A percentile compares a stretch with the other conserved stretches of the same genome.
phyloP scores from a whole-genome alignment of 2,329 filamentous ascomycete genomes.

The Sclerotinia sclerotiorum region DNA sequence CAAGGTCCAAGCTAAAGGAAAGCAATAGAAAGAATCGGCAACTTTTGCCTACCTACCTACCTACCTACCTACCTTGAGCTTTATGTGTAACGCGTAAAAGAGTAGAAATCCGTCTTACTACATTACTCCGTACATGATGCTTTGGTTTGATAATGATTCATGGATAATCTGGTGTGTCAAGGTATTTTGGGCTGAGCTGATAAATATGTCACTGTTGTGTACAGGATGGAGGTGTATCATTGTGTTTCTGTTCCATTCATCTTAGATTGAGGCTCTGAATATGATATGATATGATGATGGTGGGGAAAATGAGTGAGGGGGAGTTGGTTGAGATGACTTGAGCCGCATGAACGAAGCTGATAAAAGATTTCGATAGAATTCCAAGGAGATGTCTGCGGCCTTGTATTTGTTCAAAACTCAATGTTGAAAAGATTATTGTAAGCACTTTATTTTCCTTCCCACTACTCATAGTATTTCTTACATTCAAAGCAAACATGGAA shows the following conservation, averaged over 20 bases:
- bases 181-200: neutral
- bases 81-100: neutral
- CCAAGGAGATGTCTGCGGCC: neutral
- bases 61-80: too few species aligned
- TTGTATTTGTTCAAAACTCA: neutral
- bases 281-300: neutral
- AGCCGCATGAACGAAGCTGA: neutral
- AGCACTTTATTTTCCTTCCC: neutral
- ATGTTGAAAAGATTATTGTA: neutral
- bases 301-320: neutral
- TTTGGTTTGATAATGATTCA: neutral
- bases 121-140: neutral
- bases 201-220: neutral
- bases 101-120: constrained; percentile 9
- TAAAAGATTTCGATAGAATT: neutral
- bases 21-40: neutral
- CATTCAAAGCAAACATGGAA: neutral
- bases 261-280: neutral
- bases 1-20: neutral
- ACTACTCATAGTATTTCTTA: too few species aligned
- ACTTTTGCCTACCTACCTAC: neutral
- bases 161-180: neutral
- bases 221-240: neutral
- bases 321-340: neutral
- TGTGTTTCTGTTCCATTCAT: neutral